phyloP scores from a whole-genome alignment of 805 yeast genomes.

The Tetrapisispora arboricola region DNA sequence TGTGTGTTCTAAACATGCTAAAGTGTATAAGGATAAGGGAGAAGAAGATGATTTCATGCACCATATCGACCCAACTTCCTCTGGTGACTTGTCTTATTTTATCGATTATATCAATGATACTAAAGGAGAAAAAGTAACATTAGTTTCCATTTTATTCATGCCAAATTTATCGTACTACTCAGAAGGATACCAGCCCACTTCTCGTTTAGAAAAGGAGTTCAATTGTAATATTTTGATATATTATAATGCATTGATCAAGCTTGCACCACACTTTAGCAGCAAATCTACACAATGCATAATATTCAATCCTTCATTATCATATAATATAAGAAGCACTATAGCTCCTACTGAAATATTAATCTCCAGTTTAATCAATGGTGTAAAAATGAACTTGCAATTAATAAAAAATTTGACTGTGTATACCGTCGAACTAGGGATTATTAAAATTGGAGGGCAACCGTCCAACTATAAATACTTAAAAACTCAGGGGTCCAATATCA shows the following conservation, averaged over 20 bases:
- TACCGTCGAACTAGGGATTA: slow-evolving; percentile 21
- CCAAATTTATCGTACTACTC: slow-evolving; percentile 27
- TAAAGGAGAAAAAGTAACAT: slow-evolving; percentile 4
- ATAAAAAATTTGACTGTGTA: slow-evolving; percentile 10
- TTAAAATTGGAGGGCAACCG: slow-evolving; percentile 25
- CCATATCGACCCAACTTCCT: slow-evolving; percentile 18
- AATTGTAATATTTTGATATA: slow-evolving; percentile 18
- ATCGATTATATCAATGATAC: slow-evolving; percentile 10
- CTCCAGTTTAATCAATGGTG: slow-evolving; percentile 19
- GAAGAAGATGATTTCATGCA: slow-evolving; percentile 24
- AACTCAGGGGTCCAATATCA: slow-evolving; percentile 18
- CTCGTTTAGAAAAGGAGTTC: slow-evolving; percentile 16
- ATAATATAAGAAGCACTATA: slow-evolving; percentile 15
- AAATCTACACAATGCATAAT: slow-evolving; percentile 17
- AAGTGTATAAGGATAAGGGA: slow-evolving; percentile 14
- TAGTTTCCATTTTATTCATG: slow-evolving; percentile 23
- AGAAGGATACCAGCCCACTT: slow-evolving; percentile 18
- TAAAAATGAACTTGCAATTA: slow-evolving; percentile 11
- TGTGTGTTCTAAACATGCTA: slow-evolving; percentile 23
- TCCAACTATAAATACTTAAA: slow-evolving; percentile 25
- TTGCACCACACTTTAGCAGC: slow-evolving; percentile 15
- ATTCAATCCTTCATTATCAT: slow-evolving; percentile 24
- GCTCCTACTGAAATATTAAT: slow-evolving; percentile 23
- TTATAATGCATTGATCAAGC: slow-evolving; percentile 14
- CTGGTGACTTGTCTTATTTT: slow-evolving; percentile 15